Conservation (phyloP, 306 rosid species). For the Vicia villosa region DNA sequence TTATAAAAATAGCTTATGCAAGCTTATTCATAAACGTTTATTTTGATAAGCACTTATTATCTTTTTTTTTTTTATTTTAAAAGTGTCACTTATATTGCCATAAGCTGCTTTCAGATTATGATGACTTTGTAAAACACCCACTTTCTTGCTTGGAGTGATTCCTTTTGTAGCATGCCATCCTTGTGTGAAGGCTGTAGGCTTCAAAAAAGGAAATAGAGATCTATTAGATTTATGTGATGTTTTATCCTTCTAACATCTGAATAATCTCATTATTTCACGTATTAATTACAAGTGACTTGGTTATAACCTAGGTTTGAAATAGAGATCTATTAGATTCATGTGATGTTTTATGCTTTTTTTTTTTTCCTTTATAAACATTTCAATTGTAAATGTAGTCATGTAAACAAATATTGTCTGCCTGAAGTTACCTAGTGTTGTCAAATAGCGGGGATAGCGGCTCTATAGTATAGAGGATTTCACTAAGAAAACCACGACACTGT, state of each 20-base stretch:
- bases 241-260: constrained; percentile 10
- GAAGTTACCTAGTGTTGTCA: not conserved
- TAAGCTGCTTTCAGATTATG: too few relatives aligned
- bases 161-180: constrained; percentile 12
- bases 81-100: too few relatives aligned
- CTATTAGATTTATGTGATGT: not conserved
- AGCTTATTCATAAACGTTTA: too few relatives aligned
- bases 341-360: too few relatives aligned
- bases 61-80: too few relatives aligned
- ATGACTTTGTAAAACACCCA: not conserved
- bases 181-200: not conserved
- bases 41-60: too few relatives aligned
- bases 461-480: not conserved
- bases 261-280: not conserved
- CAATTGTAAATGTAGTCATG: too few relatives aligned
- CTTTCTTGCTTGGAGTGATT: constrained; percentile 13
- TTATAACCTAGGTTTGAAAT: not conserved
- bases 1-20: too few relatives aligned
- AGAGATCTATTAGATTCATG: too few relatives aligned
- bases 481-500: not conserved
- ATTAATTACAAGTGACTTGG: not conserved
- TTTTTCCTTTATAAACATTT: too few relatives aligned
- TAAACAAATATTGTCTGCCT: too few relatives aligned
- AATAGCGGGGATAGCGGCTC: not conserved
- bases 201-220: constrained; percentile 1